Evolutionary conservation across 768 basidiomycete genomes (phyloP), one percentile per base, ranked within the genome.

Genomic region (Amanita molliuscula): DNA sequence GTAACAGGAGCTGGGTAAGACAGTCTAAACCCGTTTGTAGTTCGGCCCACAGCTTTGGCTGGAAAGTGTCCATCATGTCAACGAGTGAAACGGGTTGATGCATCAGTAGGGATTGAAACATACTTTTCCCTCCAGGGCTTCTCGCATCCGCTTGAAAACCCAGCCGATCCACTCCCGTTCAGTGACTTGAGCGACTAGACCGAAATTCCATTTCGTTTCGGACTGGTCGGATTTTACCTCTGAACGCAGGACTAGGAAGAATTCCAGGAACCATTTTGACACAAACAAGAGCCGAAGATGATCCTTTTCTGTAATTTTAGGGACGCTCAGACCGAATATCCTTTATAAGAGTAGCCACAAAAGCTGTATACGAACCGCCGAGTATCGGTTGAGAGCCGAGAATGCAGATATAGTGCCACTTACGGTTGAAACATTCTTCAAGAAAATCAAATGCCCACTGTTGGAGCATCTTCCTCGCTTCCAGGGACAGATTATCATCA

Each of bases 301-400:
- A 62, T 98, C 96, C 58, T 92, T 90, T 60, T 96, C 92, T n/a
- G 84, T 84, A 54, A 99, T 82, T 65, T 94, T 93, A 48, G 85
- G 85, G 76, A 40, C 93, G 76, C 66, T 98, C 90, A 53, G 88
- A 88, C 52, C 85, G 81, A 63, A 99, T 97, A 61, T 98, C 96
- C 66, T 87, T 94, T 53, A 98, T 71, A 29, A 98, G 70, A 3
- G 80, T 80, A 13, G 79, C 68, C 44, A 98, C 77, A 67, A 98
- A 94, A n/a, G 81, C 92, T 96, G 62, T 29, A 18, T 7, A 9
- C 13, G 29, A 29, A 28, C 44, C n/a, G 20, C 37, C 36, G 13
- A 52, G 26, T 26, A 29, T 28, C 4, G 13, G 15, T 33, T 29
- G n/a, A 34, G 16, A 16, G 15, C 44, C n/a, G 40, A 21, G 21